phyloP scores from a whole-genome alignment of 2,329 filamentous ascomycete species.

The Cordyceps javanica region DNA sequence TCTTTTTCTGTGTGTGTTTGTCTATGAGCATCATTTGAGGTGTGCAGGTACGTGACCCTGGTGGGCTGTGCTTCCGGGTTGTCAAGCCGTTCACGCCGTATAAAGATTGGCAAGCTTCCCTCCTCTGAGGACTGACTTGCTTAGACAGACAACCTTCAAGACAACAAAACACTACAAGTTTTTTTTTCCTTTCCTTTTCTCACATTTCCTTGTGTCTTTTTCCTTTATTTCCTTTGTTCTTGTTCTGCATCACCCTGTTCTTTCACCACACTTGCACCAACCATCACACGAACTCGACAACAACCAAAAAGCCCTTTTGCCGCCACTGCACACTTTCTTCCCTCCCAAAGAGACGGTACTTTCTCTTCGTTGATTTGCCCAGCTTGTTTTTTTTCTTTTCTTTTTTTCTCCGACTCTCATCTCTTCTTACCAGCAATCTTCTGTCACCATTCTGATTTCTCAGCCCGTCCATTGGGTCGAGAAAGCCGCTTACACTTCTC shows the following conservation, averaged over 20 bases:
- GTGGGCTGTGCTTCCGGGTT: neutral
- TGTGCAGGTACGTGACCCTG: neutral
- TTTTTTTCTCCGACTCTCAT: neutral
- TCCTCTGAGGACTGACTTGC: neutral
- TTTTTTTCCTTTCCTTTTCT: slow-evolving; percentile 21
- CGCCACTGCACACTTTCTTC: neutral
- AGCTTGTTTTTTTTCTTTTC: neutral
- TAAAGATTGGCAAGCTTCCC: slow-evolving; percentile 1
- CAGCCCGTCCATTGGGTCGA: neutral
- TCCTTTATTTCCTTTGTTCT: slow-evolving; percentile 19
- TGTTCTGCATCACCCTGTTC: neutral
- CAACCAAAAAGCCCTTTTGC: no score
- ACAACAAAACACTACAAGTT: slow-evolving; percentile 14
- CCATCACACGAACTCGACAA: neutral
- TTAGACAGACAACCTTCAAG: neutral
- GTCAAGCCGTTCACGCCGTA: neutral
- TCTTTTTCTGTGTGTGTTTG: no score
- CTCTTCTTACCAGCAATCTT: no score
- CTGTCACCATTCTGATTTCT: no score
- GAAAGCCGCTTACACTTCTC: neutral
- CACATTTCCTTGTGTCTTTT: slow-evolving; percentile 22
- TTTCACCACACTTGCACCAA: neutral
- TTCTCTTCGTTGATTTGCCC: neutral
- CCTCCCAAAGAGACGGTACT: neutral
- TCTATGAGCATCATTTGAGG: neutral